These are phyloP conservation scores for Aegilops sharonensis DNA, from an alignment of 176 grass and related monocot species.

Conservation along the genomic window DNA sequence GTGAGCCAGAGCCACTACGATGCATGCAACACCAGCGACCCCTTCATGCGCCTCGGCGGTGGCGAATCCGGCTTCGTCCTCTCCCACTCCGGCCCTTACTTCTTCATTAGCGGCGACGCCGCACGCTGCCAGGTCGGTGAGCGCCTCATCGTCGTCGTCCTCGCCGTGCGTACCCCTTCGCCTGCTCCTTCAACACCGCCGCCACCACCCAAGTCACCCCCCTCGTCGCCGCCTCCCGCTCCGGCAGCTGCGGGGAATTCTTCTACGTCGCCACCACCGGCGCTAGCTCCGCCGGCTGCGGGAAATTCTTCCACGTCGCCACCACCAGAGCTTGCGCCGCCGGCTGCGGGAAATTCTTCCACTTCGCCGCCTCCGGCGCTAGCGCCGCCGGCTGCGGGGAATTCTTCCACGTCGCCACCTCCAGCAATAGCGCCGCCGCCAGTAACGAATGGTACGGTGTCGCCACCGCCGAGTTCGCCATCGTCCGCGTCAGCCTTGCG, in stretches of 20 bases:
- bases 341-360: not conserved
- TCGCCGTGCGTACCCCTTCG: conserved; percentile 21
- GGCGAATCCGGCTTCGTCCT: conserved; percentile 53
- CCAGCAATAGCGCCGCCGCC: not conserved
- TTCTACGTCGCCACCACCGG: not conserved
- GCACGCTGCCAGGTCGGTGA: conserved; percentile 49
- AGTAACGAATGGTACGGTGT: not conserved
- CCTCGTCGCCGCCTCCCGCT: not conserved
- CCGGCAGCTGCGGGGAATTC: not conserved
- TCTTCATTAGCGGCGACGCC: conserved; percentile 70
- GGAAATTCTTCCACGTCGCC: not conserved
- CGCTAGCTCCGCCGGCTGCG: not conserved
- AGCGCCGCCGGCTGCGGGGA: no score
- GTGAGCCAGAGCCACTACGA: conserved; percentile 64
- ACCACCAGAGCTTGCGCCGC: not conserved
- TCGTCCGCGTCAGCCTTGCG: conserved; percentile 15
- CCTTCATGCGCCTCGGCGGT: conserved; percentile 36
- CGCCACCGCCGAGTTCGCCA: not conserved
- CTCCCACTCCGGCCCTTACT: conserved; percentile 42
- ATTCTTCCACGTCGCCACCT: not conserved
- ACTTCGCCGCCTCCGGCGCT: not conserved
- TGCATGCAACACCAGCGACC: conserved; percentile 53
- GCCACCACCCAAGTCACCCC: not conserved
- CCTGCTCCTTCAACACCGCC: not conserved
- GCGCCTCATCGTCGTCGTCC: conserved; percentile 57